phyloP scores from a whole-genome alignment of 768 basidiomycete genomes.

The Suillus brevipes region DNA sequence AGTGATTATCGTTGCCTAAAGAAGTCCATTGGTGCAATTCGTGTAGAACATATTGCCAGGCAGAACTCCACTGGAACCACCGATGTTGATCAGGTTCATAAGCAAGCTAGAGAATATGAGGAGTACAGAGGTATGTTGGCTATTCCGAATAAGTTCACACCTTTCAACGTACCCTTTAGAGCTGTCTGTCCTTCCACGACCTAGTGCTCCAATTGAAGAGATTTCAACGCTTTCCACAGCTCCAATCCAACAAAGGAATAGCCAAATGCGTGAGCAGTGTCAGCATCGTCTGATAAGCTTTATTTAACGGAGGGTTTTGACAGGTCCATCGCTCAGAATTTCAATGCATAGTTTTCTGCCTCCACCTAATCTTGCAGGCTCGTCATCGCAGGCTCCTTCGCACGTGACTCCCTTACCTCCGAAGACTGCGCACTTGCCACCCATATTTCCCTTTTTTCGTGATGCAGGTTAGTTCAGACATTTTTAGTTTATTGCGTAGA shows the following conservation, averaged over 20 bases:
- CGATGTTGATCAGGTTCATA: slow-evolving; percentile 6
- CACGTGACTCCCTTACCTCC: slow-evolving; percentile 11
- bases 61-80: slow-evolving; percentile 14
- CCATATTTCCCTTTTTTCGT: slow-evolving; percentile 7
- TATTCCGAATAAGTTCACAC: neutral
- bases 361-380: slow-evolving; percentile 10
- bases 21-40: slow-evolving; percentile 59
- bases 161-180: neutral
- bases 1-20: slow-evolving; percentile 78
- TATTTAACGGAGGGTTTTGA: neutral
- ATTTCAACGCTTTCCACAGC: neutral
- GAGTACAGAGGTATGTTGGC: neutral
- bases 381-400: slow-evolving; percentile 16
- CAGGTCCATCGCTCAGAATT: slow-evolving; percentile 19
- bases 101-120: slow-evolving; percentile 2
- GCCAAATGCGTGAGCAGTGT: slow-evolving; percentile 16
- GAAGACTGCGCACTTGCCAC: slow-evolving; percentile 10
- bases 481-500: neutral
- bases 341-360: slow-evolving; percentile 3
- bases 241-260: neutral
- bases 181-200: neutral
- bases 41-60: slow-evolving; percentile 32
- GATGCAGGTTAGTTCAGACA: slow-evolving; percentile 15
- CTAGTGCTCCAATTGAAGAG: neutral
- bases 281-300: too few species aligned